Evolutionary conservation across 148 eudicot species (phyloP), one percentile per base, ranked within the genome.

Genomic region (Agrostemma githago): DNA sequence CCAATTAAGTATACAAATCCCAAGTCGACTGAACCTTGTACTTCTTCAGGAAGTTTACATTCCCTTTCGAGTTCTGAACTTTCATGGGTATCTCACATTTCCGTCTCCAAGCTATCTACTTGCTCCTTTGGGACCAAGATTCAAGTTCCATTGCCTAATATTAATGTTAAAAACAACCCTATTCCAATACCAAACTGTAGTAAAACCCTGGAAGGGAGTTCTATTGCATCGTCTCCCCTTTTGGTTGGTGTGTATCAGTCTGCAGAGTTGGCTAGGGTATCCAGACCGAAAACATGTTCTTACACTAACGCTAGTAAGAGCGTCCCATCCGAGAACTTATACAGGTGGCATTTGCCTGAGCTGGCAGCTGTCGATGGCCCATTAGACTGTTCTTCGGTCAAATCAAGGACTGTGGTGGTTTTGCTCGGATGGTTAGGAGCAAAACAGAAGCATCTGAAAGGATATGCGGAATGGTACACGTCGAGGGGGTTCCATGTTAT

Each of bases 381-480:
- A 74, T 89, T 90, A 62, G 86, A 81, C 54, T 91, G 91, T 78
- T 88, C 91, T 44, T 77, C 88, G 54, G 86, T 75, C 59, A 96
- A 96, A 75, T 86, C 94, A 21, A 90, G 73, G 83, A 96, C 96
- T 3, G 96, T 96, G 10, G 97, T 96, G 43, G 90, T 96, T 66
- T 82, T 96, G 77, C 87, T 96, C 3, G 99, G 99, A 75, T 96
- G 99, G 99, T 77, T 96, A 72, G 99, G 99, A 42, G 88, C 99
- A 54, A 92, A 92, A 86, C 97, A 96, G 82, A 96, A 92, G 86
- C 99, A 96, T 81, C 85, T 96, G 46, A 96, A 81, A 44, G 86
- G 66, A 82, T 92, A 92, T 74, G 97, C 97, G 11, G 96, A 92
- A 72, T 96, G 90, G 91, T 96, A 96, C 72, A 90, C 99, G 10